These are phyloP conservation scores for Marasmius fiardii DNA, from an alignment of 1,284 basidiomycete genomes.

Conservation along the genomic window DNA sequence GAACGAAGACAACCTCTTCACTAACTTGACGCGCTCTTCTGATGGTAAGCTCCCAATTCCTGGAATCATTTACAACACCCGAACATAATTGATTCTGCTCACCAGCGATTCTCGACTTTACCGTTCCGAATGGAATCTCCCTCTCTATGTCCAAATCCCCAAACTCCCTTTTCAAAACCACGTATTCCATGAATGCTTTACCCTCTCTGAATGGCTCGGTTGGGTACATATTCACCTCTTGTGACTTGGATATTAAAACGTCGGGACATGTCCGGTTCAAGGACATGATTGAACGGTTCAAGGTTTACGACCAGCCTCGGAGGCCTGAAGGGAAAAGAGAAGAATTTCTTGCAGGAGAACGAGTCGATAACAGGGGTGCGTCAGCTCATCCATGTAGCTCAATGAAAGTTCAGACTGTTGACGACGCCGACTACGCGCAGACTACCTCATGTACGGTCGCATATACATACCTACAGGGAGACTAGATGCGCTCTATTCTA, in stretches of 20 bases:
- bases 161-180: slow-evolving; percentile 86
- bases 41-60: slow-evolving; percentile 55
- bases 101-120: slow-evolving; percentile 83
- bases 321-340: slow-evolving; percentile 73
- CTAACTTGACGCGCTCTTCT: slow-evolving; percentile 86
- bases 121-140: slow-evolving; percentile 74
- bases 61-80: slow-evolving; percentile 17
- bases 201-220: slow-evolving; percentile 91
- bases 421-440: slow-evolving; percentile 36
- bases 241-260: slow-evolving; percentile 68
- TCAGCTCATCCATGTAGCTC: slow-evolving; percentile 11
- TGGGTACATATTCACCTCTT: slow-evolving; percentile 91
- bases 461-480: slow-evolving; percentile 88
- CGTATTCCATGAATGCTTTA: slow-evolving; percentile 88
- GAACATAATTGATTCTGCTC: slow-evolving; percentile 19
- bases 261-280: slow-evolving; percentile 81
- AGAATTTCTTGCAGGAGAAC: slow-evolving; percentile 75
- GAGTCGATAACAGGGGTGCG: slow-evolving; percentile 76
- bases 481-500: slow-evolving; percentile 87
- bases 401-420: neutral
- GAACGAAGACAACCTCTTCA: slow-evolving; percentile 95
- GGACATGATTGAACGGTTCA: slow-evolving; percentile 84
- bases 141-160: slow-evolving; percentile 88
- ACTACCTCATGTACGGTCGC: slow-evolving; percentile 91
- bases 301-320: slow-evolving; percentile 75